These are phyloP conservation scores for Ascoidea asiatica DNA, from an alignment of 805 yeast species.

Conservation along the genomic window DNA sequence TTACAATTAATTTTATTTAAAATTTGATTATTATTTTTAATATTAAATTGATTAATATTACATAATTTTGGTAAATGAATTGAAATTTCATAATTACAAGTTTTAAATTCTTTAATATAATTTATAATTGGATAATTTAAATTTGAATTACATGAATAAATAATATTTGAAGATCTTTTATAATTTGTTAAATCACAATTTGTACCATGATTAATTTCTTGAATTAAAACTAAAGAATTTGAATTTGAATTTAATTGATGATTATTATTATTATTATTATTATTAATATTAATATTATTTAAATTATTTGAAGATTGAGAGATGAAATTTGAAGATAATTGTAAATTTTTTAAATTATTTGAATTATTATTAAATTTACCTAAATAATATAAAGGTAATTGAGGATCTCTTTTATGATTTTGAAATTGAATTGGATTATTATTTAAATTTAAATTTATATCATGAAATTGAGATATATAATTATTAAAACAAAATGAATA, in stretches of 20 bases:
- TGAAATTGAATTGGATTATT: neutral
- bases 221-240: conserved; percentile 1
- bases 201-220: conserved; percentile 33
- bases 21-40: conserved; percentile 9
- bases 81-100: conserved; percentile 43
- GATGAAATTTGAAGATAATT: neutral
- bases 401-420: neutral
- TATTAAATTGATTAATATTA: conserved; percentile 16
- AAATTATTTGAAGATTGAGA: neutral
- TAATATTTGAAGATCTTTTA: conserved; percentile 40
- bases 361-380: neutral
- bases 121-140: conserved; percentile 11
- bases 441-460: neutral
- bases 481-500: conserved; percentile 7
- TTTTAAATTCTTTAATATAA: conserved; percentile 36
- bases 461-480: conserved; percentile 7
- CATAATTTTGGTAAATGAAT: conserved; percentile 41
- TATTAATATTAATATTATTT: neutral
- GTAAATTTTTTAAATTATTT: neutral
- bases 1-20: conserved; percentile 6
- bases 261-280: neutral
- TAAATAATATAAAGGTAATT: conserved; percentile 1
- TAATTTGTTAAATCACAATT: conserved; percentile 44
- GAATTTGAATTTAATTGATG: neutral
- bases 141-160: conserved; percentile 34